Evolutionary conservation across 1,139 yeast genomes (phyloP).

Genomic region (Suhomyces yuchorum): DNA sequence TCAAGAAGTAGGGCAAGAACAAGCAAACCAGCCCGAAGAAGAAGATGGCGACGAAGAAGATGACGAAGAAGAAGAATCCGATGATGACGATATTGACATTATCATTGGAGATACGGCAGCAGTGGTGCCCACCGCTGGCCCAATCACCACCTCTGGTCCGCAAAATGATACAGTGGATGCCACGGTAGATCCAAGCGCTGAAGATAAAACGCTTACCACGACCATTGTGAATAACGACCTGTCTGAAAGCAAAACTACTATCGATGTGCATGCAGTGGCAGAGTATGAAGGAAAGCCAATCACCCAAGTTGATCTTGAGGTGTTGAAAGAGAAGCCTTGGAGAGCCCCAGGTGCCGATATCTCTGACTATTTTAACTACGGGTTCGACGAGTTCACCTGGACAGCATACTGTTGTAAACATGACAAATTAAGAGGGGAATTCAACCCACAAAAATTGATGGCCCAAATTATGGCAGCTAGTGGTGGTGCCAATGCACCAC

Average conservation of each 20-base stretch:
- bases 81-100: conserved; percentile 53
- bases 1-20: conserved; percentile 15
- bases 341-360: conserved; percentile 95
- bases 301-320: conserved; percentile 80
- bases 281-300: conserved; percentile 81
- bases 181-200: conserved; percentile 15
- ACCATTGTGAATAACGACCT: conserved; percentile 38
- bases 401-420: conserved; percentile 88
- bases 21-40: conserved; percentile 15
- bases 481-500: conserved; percentile 18
- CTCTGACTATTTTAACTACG: conserved; percentile 92
- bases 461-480: conserved; percentile 42
- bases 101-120: conserved; percentile 36
- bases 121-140: conserved; percentile 22
- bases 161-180: conserved; percentile 23
- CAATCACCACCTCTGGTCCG: conserved; percentile 24
- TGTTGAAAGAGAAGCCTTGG: conserved; percentile 94
- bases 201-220: conserved; percentile 37
- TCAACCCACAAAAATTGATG: conserved; percentile 61
- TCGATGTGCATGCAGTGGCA: conserved; percentile 80
- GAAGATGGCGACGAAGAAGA: conserved; percentile 18
- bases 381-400: conserved; percentile 97
- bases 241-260: conserved; percentile 38
- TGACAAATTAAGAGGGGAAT: conserved; percentile 77
- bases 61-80: conserved; percentile 27